A percentile compares a stretch with the other conserved stretches of the same genome.
Conservation (phyloP, 441 rosid genomes). For the Adansonia rubrostipa region DNA sequence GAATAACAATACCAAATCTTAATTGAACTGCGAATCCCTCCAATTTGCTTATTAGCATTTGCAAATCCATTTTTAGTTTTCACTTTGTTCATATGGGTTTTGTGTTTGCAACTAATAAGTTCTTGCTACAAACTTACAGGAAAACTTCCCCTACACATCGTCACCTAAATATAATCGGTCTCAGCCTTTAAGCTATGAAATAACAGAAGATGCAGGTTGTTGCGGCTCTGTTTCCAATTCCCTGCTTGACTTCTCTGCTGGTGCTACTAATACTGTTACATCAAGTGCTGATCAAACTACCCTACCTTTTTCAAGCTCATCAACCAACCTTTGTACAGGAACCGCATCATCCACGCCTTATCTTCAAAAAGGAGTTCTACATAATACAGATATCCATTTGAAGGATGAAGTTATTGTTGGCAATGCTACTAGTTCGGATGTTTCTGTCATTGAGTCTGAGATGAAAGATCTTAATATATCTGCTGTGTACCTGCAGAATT, state of each 20-base stretch:
- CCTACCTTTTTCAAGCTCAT: constrained; percentile 30
- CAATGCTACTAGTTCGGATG: constrained; percentile 34
- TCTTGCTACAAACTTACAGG: constrained; percentile 41
- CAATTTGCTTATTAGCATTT: neutral
- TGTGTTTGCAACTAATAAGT: neutral
- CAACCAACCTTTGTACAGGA: constrained; percentile 24
- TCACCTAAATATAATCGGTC: constrained; percentile 45
- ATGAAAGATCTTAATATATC: constrained; percentile 51
- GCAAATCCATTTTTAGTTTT: neutral
- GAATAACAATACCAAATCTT: neutral
- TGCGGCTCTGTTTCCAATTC: constrained; percentile 26
- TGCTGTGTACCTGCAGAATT: constrained; percentile 1
- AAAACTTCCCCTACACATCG: constrained; percentile 40
- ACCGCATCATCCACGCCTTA: constrained; percentile 16
- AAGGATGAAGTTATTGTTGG: constrained; percentile 19
- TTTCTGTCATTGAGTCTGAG: constrained; percentile 33
- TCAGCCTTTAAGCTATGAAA: constrained; percentile 44
- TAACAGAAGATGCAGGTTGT: constrained; percentile 34
- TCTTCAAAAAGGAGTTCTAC: constrained; percentile 29
- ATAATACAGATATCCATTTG: constrained; percentile 9
- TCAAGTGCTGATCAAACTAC: constrained; percentile 25
- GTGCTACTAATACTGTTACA: constrained; percentile 33
- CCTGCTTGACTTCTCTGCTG: constrained; percentile 32
- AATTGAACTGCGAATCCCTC: too few relatives aligned
- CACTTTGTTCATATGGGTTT: neutral